phyloP scores from a whole-genome alignment of 1,139 yeast genomes.

The Yamadazyma taylorii region DNA sequence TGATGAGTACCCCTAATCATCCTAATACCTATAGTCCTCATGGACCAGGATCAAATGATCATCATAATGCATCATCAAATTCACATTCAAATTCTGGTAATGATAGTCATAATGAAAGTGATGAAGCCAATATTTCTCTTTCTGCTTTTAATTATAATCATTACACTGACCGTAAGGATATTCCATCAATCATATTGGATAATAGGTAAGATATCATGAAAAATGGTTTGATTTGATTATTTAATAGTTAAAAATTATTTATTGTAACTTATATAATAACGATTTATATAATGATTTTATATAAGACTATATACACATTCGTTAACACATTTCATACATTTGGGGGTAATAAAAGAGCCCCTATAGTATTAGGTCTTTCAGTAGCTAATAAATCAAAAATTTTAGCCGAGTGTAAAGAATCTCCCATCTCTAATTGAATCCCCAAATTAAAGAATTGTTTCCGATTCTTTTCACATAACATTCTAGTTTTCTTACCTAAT shows the following conservation, averaged over 20 bases:
- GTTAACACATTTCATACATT: conserved; percentile 37
- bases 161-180: conserved; percentile 8
- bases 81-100: not conserved
- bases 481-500: conserved; percentile 61
- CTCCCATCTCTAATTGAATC: conserved; percentile 66
- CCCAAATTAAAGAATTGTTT: conserved; percentile 56
- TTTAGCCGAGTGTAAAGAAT: conserved; percentile 66
- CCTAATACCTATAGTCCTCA: conserved; percentile 21
- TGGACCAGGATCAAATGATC: conserved; percentile 5
- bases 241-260: not conserved
- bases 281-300: not conserved
- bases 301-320: conserved; percentile 2
- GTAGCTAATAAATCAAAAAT: conserved; percentile 76
- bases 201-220: conserved; percentile 3
- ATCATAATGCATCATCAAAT: not conserved
- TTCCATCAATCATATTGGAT: conserved; percentile 6
- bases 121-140: conserved; percentile 14
- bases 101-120: conserved; percentile 10
- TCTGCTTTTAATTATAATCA: conserved; percentile 16
- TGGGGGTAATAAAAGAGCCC: conserved; percentile 71
- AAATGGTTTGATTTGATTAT: no score
- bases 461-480: conserved; percentile 57
- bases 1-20: conserved; percentile 51
- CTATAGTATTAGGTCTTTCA: conserved; percentile 72
- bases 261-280: not conserved